phyloP scores from a whole-genome alignment of 2,329 filamentous ascomycete genomes.

The Alternaria arborescens region DNA sequence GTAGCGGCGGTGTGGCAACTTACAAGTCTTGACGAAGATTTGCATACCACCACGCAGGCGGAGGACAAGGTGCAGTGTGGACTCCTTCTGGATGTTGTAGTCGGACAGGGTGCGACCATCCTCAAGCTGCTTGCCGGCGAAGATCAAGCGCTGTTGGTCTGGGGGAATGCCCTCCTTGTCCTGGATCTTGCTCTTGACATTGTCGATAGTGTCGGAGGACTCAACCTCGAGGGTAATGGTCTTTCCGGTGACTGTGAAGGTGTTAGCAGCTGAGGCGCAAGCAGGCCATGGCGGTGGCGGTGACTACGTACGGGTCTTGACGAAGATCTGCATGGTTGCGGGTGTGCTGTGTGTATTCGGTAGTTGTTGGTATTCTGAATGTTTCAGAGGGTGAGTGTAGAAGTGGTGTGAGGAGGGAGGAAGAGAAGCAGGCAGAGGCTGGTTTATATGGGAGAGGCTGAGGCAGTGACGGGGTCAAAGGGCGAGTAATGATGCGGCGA shows the following conservation, averaged over 20 bases:
- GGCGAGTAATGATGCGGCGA: conserved; percentile 44
- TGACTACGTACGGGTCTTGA: conserved; percentile 83
- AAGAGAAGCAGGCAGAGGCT: conserved; percentile 27
- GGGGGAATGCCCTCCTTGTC: conserved; percentile 98
- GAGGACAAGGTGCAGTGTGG: conserved; percentile 77
- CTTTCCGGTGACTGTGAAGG: conserved; percentile 67
- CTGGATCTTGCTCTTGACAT: conserved; percentile 96
- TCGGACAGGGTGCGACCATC: conserved; percentile 90
- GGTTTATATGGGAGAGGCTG: conserved; percentile 43
- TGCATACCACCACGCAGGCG: conserved; percentile 72
- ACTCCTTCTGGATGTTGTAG: conserved; percentile 93
- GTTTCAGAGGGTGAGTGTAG: conserved; percentile 13
- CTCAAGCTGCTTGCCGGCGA: conserved; percentile 96
- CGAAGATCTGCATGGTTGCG: conserved; percentile 89
- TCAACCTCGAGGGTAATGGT: conserved; percentile 74
- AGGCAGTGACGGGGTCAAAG: conserved; percentile 44
- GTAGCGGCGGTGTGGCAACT: conserved; percentile 39
- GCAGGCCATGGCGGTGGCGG: conserved; percentile 30
- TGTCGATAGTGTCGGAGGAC: conserved; percentile 89
- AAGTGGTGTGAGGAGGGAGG: conserved; percentile 27
- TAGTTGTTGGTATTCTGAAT: conserved; percentile 13
- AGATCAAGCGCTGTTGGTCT: conserved; percentile 96
- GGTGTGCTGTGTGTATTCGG: conserved; percentile 70
- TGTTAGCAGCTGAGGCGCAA: conserved; percentile 44
- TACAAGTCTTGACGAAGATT: conserved; percentile 70